These are phyloP conservation scores for Petunia secreta DNA, from an alignment of 257 asterid genomes.

Conservation along the genomic window DNA sequence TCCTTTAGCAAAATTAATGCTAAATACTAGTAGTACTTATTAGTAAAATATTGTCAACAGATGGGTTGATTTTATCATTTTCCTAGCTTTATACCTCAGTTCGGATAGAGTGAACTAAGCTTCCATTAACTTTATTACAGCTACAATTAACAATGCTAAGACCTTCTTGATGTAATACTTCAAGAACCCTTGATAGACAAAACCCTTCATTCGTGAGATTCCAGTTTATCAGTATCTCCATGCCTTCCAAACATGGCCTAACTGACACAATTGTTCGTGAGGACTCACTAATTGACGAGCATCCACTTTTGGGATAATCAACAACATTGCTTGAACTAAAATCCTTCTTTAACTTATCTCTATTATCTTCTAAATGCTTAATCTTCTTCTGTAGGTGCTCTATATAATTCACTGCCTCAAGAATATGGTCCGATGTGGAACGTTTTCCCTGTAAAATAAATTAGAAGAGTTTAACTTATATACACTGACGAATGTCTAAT, in stretches of 20 bases:
- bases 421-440: conserved; percentile 57
- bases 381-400: conserved; percentile 37
- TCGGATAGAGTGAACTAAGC: conserved; percentile 45
- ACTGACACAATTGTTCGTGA: conserved; percentile 34
- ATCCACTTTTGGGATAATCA: too few relatives aligned
- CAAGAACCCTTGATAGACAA: conserved; percentile 47
- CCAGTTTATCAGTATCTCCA: conserved; percentile 50
- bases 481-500: too few relatives aligned
- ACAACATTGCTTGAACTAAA: too few relatives aligned
- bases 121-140: conserved; percentile 42
- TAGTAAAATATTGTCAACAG: too few relatives aligned
- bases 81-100: conserved; percentile 46
- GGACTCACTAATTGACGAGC: too few relatives aligned
- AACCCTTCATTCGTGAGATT: conserved; percentile 19
- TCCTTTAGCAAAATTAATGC: too few relatives aligned
- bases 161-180: conserved; percentile 37
- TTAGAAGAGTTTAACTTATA: too few relatives aligned
- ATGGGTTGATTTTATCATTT: too few relatives aligned
- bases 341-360: conserved; percentile 37
- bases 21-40: too few relatives aligned
- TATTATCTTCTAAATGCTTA: conserved; percentile 32
- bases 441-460: conserved; percentile 51
- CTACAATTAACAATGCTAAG: conserved; percentile 47
- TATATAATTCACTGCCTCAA: conserved; percentile 56
- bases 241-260: conserved; percentile 33